Evolutionary conservation across 2,329 filamentous ascomycete genomes (phyloP).

Genomic region (Gliomastix tumulicola): DNA sequence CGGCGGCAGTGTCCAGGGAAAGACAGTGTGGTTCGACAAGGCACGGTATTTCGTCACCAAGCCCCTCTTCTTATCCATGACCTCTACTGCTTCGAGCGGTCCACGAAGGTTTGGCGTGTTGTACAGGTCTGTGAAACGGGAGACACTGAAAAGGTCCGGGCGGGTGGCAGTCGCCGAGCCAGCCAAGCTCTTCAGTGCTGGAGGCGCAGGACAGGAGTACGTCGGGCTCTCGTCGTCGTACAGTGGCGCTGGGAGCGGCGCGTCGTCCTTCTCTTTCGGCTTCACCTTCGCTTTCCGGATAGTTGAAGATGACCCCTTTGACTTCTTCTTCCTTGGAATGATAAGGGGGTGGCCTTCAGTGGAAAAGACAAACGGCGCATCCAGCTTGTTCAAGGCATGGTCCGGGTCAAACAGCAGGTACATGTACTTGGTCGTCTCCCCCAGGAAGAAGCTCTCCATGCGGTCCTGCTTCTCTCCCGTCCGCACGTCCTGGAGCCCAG

Average conservation of each 20-base stretch:
- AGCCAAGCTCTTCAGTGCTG: constrained; percentile 54
- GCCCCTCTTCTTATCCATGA: constrained; percentile 39
- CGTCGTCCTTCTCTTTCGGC: constrained; percentile 20
- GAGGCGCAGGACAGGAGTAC: constrained; percentile 61
- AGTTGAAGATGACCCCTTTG: too few species aligned
- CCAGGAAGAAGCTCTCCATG: constrained; percentile 98
- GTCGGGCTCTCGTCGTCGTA: constrained; percentile 39
- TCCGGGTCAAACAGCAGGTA: constrained; percentile 82
- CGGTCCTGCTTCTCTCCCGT: constrained; percentile 84
- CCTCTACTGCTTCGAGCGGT: constrained; percentile 25
- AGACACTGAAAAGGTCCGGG: constrained; percentile 79
- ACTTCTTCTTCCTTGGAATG: constrained; percentile 47
- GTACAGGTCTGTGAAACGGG: constrained; percentile 76
- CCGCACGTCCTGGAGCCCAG: constrained; percentile 75
- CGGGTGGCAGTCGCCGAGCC: constrained; percentile 76
- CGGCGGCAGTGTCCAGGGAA: constrained; percentile 85
- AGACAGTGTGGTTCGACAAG: constrained; percentile 74
- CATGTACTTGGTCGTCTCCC: constrained; percentile 93
- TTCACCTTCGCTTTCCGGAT: constrained; percentile 4
- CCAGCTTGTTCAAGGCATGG: constrained; percentile 81
- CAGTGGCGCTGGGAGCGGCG: too few species aligned
- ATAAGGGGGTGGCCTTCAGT: constrained; percentile 93
- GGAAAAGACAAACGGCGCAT: constrained; percentile 85
- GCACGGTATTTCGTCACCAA: constrained; percentile 32
- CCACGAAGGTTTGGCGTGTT: constrained; percentile 61